A percentile compares a stretch with the other conserved stretches of the same genome.
Evolutionary conservation across 495 filamentous ascomycete species (phyloP).

Genomic region (Neurospora sublineolata): DNA sequence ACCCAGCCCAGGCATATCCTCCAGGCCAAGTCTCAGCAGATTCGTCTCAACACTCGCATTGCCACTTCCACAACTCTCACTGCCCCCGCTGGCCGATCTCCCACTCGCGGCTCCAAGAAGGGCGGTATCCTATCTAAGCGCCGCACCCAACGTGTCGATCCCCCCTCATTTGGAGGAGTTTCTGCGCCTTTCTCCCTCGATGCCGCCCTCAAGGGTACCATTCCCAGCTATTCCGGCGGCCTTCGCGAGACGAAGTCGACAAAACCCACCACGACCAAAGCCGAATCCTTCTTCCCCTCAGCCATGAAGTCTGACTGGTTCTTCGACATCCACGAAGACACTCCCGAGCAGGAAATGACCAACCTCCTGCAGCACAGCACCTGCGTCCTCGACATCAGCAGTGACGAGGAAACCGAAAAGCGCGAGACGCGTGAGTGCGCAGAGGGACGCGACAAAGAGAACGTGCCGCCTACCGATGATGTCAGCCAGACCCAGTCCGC

Average conservation of each 20-base stretch:
- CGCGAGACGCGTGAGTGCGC: slow-evolving; percentile 41
- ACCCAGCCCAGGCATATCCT: slow-evolving; percentile 27
- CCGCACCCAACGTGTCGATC: slow-evolving; percentile 50
- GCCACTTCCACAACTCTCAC: slow-evolving; percentile 34
- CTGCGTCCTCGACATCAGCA: slow-evolving; percentile 71
- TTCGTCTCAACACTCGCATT: slow-evolving; percentile 29
- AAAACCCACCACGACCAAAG: slow-evolving; percentile 1
- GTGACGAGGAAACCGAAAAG: slow-evolving; percentile 50
- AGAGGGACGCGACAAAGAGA: slow-evolving; percentile 73
- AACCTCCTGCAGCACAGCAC: slow-evolving; percentile 88
- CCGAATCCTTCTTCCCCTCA: slow-evolving; percentile 8
- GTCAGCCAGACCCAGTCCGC: slow-evolving; percentile 34
- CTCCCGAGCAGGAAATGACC: slow-evolving; percentile 72
- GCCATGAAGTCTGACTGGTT: slow-evolving; percentile 59
- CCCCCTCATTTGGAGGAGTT: slow-evolving; percentile 33
- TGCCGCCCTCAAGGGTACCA: slow-evolving; percentile 60
- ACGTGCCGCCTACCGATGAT: slow-evolving; percentile 66
- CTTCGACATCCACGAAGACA: slow-evolving; percentile 93
- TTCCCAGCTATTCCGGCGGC: slow-evolving; percentile 39
- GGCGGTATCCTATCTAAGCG: slow-evolving; percentile 50
- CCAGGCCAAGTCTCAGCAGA: slow-evolving; percentile 35
- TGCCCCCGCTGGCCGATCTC: slow-evolving; percentile 52
- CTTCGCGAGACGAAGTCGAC: slow-evolving; percentile 10
- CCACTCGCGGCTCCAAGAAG: slow-evolving; percentile 38
- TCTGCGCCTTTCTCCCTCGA: slow-evolving; percentile 63